A percentile compares a stretch with the other conserved stretches of the same genome.
phyloP scores from a whole-genome alignment of 1,139 yeast genomes.

The Suhomyces maxii region DNA sequence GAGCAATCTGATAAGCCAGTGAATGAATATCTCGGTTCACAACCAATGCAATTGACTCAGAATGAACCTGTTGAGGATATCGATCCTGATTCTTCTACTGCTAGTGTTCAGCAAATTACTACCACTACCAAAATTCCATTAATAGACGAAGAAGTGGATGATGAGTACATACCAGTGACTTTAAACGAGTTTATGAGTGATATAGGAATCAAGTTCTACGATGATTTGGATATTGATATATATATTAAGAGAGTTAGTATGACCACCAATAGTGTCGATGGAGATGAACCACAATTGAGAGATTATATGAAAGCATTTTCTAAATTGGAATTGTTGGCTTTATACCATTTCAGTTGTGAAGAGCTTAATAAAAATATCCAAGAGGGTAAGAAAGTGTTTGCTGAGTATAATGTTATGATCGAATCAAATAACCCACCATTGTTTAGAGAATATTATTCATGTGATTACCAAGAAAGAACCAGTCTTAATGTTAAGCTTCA shows the following conservation, averaged over 20 bases:
- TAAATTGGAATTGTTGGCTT: conserved; percentile 35
- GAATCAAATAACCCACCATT: conserved; percentile 48
- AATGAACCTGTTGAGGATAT: conserved; percentile 2
- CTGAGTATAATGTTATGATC: conserved; percentile 45
- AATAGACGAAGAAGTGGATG: conserved; percentile 17
- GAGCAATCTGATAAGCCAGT: not conserved
- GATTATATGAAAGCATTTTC: conserved; percentile 41
- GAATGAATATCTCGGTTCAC: conserved; percentile 13
- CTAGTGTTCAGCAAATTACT: conserved; percentile 7
- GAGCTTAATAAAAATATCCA: conserved; percentile 52
- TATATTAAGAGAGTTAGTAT: conserved; percentile 28
- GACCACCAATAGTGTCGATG: conserved; percentile 16
- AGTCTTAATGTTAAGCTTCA: conserved; percentile 45
- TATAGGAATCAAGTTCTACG: conserved; percentile 51
- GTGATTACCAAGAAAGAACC: conserved; percentile 36
- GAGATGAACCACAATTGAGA: conserved; percentile 7
- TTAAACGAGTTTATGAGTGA: conserved; percentile 46
- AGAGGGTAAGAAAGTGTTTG: conserved; percentile 48
- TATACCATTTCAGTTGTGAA: conserved; percentile 52
- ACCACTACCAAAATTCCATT: conserved; percentile 11
- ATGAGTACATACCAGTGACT: conserved; percentile 33
- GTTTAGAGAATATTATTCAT: conserved; percentile 47
- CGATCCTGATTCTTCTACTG: conserved; percentile 1
- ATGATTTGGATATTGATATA: conserved; percentile 46
- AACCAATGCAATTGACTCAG: conserved; percentile 26